These are phyloP conservation scores for Debaryomyces nepalensis DNA, from an alignment of 1,139 yeast genomes.

Conservation along the genomic window DNA sequence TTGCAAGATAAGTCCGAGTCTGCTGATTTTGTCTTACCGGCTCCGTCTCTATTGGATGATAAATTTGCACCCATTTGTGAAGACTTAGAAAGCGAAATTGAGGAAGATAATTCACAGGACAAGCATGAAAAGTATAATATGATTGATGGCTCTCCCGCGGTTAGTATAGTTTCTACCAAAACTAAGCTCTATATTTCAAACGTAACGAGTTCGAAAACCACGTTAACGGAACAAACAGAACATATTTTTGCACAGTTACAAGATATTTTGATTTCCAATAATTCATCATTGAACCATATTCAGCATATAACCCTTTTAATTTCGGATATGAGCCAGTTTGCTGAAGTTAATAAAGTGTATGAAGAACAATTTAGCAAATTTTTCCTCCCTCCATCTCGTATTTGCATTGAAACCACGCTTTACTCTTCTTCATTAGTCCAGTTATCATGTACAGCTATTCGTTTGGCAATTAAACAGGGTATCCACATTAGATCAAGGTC, in stretches of 20 bases:
- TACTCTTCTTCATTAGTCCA: constrained; percentile 47
- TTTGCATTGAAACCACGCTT: constrained; percentile 71
- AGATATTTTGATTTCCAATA: constrained; percentile 29
- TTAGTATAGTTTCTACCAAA: constrained; percentile 26
- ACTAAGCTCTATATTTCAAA: constrained; percentile 56
- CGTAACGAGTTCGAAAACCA: constrained; percentile 34
- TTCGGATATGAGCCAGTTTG: constrained; percentile 66
- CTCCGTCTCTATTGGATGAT: constrained; percentile 55
- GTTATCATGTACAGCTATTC: constrained; percentile 60
- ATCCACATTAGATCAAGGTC: constrained; percentile 90
- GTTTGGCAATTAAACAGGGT: constrained; percentile 54
- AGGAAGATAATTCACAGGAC: neutral
- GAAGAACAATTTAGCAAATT: constrained; percentile 55
- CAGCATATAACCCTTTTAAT: constrained; percentile 66
- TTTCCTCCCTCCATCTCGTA: constrained; percentile 81
- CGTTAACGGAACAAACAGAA: constrained; percentile 49
- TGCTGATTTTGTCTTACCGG: constrained; percentile 22
- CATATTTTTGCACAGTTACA: constrained; percentile 54
- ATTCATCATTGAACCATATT: constrained; percentile 42
- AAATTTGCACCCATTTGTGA: constrained; percentile 46
- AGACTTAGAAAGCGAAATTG: constrained; percentile 8
- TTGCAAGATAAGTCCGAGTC: constrained; percentile 21
- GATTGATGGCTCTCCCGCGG: constrained; percentile 44
- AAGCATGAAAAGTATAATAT: neutral
- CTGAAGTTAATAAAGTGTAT: constrained; percentile 63